These are phyloP conservation scores for Neonectria punicea DNA, from an alignment of 2,329 filamentous ascomycete genomes.

Conservation along the genomic window DNA sequence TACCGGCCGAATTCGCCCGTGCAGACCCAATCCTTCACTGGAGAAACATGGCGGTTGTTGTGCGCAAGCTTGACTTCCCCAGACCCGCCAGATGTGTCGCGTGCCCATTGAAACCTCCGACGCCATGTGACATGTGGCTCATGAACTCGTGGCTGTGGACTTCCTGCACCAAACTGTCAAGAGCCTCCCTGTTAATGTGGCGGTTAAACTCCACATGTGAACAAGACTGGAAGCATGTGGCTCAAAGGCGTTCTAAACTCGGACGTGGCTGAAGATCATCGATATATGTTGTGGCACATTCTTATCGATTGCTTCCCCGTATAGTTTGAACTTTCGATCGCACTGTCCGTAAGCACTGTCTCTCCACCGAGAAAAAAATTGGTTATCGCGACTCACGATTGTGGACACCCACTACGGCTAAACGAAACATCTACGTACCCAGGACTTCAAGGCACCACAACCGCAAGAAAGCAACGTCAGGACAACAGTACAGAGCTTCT, in stretches of 20 bases:
- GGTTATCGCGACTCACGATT: conserved; percentile 32
- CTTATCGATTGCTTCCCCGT: not conserved
- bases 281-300: not conserved
- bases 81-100: conserved; percentile 23
- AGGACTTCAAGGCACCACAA: conserved; percentile 1
- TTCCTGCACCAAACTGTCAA: not conserved
- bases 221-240: not conserved
- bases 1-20: not conserved
- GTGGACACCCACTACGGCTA: conserved; percentile 27
- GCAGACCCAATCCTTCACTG: not conserved
- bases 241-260: not conserved
- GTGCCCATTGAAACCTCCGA: conserved; percentile 22
- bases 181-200: too few relatives aligned
- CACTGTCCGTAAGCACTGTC: conserved; percentile 26
- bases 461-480: not conserved
- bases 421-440: conserved; percentile 9
- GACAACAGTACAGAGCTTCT: not conserved
- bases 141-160: conserved; percentile 19
- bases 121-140: conserved; percentile 11
- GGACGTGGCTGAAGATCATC: not conserved
- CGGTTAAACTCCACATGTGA: not conserved
- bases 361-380: conserved; percentile 35
- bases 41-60: too few relatives aligned
- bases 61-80: conserved; percentile 16
- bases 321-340: not conserved